Evolutionary conservation across 306 rosid genomes (phyloP), one percentile per base, ranked within the genome.

Genomic region (Trifolium fragiferum): DNA sequence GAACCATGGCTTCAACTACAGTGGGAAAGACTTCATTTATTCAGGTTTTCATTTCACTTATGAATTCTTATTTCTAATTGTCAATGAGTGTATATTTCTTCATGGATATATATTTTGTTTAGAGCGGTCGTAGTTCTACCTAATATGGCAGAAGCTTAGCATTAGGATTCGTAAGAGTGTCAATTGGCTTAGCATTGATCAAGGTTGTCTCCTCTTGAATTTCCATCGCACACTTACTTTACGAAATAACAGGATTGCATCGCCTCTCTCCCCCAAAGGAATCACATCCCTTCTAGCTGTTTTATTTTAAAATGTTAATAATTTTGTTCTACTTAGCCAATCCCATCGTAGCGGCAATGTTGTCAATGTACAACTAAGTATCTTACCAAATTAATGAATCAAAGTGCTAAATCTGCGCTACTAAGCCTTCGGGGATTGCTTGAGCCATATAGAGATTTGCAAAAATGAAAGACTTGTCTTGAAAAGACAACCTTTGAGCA

Each of bases 11-110:
- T 93, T 91, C 76, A 88, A 85, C 89, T 93, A 93, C 84, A 81
- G 81, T 2, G 98, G 98, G 66, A 93, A 93, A 81, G 98, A 93
- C 83, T 78, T 91, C 77, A 83, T 93, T 21, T 93, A 90, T 85
- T 93, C 98, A 88, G 98, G 96, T 93, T 83, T 55, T 77, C 74
- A 46, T 73, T 66, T 78, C 67, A 50, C 65, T 50, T 40, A 10
- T 11, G 23, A 32, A 14, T 76, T 65, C 68, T 68, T 40, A 14
- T 7, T 76, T 53, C 21, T 18, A 35, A 13, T 58, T 79, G 46
- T 33, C 32, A 23, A 40, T 70, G 54, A 32, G 35, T 63, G 13
- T 53, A 43, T 46, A 25, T 58, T 47, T 14, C 25, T 68, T 23
- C 37, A 66, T 44, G 30, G 25, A 38, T 69, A 44, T 46, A 35